These are phyloP conservation scores for Basipetospora sp. DNA, from an alignment of 2,329 filamentous ascomycete genomes.

Conservation along the genomic window DNA sequence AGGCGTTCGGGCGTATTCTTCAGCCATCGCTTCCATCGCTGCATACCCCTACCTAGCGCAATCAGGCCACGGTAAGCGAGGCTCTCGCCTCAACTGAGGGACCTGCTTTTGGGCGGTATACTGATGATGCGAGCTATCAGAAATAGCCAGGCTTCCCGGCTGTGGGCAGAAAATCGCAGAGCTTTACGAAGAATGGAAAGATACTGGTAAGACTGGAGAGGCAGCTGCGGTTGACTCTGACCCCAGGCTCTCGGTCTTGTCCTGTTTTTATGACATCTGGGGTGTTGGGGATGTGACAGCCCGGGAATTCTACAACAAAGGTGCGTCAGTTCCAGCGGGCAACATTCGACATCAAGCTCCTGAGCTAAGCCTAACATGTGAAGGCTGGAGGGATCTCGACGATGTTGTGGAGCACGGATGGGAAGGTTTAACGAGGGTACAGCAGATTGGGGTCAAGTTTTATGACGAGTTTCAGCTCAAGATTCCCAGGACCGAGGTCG, in stretches of 20 bases:
- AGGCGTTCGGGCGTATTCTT: slow-evolving; percentile 74
- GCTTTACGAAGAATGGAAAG: slow-evolving; percentile 61
- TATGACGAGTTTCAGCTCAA: slow-evolving; percentile 68
- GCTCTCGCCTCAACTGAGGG: too few species aligned
- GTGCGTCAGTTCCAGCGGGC: slow-evolving; percentile 10
- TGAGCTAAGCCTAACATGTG: slow-evolving; percentile 1
- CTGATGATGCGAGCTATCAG: too few species aligned
- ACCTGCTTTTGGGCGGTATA: too few species aligned
- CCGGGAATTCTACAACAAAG: slow-evolving; percentile 61
- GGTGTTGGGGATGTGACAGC: slow-evolving; percentile 78
- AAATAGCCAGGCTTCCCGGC: slow-evolving; percentile 49
- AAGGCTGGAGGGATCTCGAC: slow-evolving; percentile 67
- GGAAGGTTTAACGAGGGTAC: slow-evolving; percentile 57
- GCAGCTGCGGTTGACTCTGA: slow-evolving; percentile 50
- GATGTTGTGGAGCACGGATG: slow-evolving; percentile 77
- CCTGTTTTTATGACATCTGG: slow-evolving; percentile 72
- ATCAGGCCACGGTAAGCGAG: slow-evolving; percentile 25
- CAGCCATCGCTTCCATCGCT: slow-evolving; percentile 66
- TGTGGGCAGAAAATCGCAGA: slow-evolving; percentile 68
- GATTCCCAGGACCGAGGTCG: slow-evolving; percentile 61
- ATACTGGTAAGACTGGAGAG: slow-evolving; percentile 45
- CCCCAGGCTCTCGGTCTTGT: slow-evolving; percentile 46
- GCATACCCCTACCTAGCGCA: slow-evolving; percentile 53
- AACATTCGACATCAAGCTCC: not conserved
- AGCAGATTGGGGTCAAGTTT: slow-evolving; percentile 88